Percentiles rank a stretch among this genome's conserved stretches.
Evolutionary conservation across 208 protist genomes (phyloP).

Genomic region (Leishmania martiniquensis): DNA sequence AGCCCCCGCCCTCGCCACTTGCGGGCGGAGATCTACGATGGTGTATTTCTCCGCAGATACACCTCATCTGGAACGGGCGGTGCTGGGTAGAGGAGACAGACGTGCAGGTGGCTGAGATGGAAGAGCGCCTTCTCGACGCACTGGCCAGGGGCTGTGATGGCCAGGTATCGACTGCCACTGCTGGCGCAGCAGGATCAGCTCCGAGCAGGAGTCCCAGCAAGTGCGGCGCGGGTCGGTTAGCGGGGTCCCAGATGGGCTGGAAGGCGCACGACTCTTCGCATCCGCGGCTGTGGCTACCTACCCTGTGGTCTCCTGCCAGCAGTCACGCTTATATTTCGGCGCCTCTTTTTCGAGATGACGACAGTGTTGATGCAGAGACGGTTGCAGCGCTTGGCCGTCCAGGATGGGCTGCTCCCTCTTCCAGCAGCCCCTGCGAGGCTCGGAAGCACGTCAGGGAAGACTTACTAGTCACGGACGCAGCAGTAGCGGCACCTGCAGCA

Average conservation of each 20-base stretch:
- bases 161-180: background rate
- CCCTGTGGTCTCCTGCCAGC: background rate
- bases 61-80: constrained; percentile 23
- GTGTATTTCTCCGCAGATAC: background rate
- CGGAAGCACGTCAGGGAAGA: background rate
- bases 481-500: background rate
- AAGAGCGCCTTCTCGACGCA: constrained; percentile 7
- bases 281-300: constrained; percentile 2
- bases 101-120: constrained; percentile 14
- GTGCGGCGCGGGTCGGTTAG: background rate
- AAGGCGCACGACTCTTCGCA: background rate
- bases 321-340: background rate
- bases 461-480: background rate
- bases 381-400: background rate
- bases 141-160: background rate
- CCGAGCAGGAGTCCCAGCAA: background rate
- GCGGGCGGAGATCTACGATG: background rate
- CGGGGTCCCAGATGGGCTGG: background rate
- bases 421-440: background rate
- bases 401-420: background rate
- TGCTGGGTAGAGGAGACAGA: constrained; percentile 22
- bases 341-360: background rate
- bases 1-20: background rate
- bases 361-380: background rate
- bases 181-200: background rate